A percentile compares a stretch with the other conserved stretches of the same genome.
Conservation (phyloP, 2,329 filamentous ascomycete genomes). For the Phyllosticta capitalensis region DNA sequence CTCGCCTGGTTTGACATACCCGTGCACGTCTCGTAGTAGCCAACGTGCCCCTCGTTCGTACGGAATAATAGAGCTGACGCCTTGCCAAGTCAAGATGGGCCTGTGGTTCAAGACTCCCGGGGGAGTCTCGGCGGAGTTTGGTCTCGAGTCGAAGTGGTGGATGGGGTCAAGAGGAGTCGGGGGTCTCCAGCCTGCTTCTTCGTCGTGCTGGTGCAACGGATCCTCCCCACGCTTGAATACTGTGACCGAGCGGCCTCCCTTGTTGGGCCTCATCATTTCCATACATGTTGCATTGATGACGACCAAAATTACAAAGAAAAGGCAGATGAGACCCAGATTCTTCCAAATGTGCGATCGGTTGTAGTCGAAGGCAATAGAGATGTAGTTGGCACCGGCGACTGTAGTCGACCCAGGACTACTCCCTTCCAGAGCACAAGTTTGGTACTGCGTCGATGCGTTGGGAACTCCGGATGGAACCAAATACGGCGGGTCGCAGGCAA, state of each 20-base stretch:
- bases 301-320: slow-evolving; percentile 42
- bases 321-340: slow-evolving; percentile 44
- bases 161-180: not conserved
- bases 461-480: slow-evolving; percentile 45
- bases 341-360: slow-evolving; percentile 51
- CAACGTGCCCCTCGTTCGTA: slow-evolving; percentile 34
- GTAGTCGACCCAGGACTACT: slow-evolving; percentile 42
- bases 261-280: slow-evolving; percentile 47
- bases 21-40: slow-evolving; percentile 53
- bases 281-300: slow-evolving; percentile 35
- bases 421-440: slow-evolving; percentile 52
- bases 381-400: slow-evolving; percentile 48
- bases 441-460: slow-evolving; percentile 38
- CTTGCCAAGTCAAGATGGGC: slow-evolving; percentile 65
- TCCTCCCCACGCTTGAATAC: slow-evolving; percentile 56
- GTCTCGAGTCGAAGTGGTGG: slow-evolving; percentile 17
- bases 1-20: slow-evolving; percentile 66
- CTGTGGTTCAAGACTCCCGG: slow-evolving; percentile 52
- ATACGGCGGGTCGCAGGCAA: slow-evolving; percentile 46
- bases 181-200: slow-evolving; percentile 19
- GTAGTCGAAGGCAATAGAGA: slow-evolving; percentile 46
- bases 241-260: slow-evolving; percentile 50
- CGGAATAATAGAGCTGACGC: slow-evolving; percentile 67
- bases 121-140: slow-evolving; percentile 21
- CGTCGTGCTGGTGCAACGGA: slow-evolving; percentile 44